A percentile compares a stretch with the other conserved stretches of the same genome.
Conservation (phyloP, 2,329 filamentous ascomycete species). For the Colletotrichum echinochloae region DNA sequence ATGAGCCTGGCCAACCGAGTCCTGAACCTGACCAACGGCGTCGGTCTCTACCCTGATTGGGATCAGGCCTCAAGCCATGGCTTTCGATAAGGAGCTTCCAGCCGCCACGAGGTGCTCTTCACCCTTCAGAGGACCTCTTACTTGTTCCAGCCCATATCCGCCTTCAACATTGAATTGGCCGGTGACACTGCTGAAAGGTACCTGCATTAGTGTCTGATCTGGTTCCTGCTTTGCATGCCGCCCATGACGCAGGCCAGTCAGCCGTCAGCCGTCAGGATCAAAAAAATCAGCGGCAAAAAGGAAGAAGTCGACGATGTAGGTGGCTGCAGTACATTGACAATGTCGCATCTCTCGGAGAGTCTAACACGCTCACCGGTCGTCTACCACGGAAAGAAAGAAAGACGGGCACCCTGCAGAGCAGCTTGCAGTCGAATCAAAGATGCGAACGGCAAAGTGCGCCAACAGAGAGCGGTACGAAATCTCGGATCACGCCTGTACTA, state of each 20-base stretch:
- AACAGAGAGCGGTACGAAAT: constrained; percentile 29
- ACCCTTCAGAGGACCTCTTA: constrained; percentile 3
- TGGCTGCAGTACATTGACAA: constrained; percentile 22
- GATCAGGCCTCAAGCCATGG: constrained; percentile 11
- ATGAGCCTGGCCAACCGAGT: constrained; percentile 10
- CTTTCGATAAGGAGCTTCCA: constrained; percentile 25
- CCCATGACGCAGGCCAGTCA: constrained; percentile 31
- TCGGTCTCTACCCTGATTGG: background rate
- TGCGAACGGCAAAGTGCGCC: constrained; percentile 14
- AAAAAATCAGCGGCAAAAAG: constrained; percentile 1
- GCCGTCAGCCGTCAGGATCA: constrained; percentile 23
- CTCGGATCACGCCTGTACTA: constrained; percentile 31
- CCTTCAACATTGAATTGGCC: constrained; percentile 10
- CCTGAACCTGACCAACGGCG: background rate
- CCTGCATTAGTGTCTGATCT: constrained; percentile 32
- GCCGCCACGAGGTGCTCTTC: constrained; percentile 22
- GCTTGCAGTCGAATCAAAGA: constrained; percentile 32
- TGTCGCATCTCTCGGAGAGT: constrained; percentile 2
- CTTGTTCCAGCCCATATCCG: constrained; percentile 10
- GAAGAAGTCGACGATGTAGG: constrained; percentile 2
- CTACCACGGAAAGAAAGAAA: constrained; percentile 12
- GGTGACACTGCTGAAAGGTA: constrained; percentile 20
- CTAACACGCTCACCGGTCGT: constrained; percentile 12
- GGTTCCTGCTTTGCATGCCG: constrained; percentile 4
- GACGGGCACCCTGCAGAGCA: constrained; percentile 8